These are phyloP conservation scores for Camptophora hylomeconis DNA, from an alignment of 2,329 filamentous ascomycete species.

Conservation along the genomic window DNA sequence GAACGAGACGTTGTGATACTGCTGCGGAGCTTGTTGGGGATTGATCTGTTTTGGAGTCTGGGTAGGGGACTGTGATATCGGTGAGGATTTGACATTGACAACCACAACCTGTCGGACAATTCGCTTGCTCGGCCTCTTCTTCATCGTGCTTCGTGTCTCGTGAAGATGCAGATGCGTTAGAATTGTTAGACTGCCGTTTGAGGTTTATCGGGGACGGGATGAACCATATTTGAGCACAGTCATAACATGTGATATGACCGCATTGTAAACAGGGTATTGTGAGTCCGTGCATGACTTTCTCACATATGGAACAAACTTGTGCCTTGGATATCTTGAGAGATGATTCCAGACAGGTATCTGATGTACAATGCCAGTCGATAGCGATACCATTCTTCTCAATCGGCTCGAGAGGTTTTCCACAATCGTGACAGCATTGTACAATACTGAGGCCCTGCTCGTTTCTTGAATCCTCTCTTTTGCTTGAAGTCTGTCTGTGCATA, in stretches of 20 bases:
- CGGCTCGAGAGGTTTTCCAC: slow-evolving; percentile 21
- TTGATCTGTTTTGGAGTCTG: neutral
- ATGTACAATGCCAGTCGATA: slow-evolving; percentile 17
- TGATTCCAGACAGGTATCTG: slow-evolving; percentile 24
- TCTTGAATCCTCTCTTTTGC: no score
- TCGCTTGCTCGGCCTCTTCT: slow-evolving; percentile 12
- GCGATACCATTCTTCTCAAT: slow-evolving; percentile 16
- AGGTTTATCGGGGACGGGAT: slow-evolving; percentile 11
- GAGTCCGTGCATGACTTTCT: slow-evolving; percentile 30
- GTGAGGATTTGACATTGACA: slow-evolving; percentile 28
- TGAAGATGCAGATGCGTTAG: slow-evolving; percentile 8
- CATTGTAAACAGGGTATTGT: slow-evolving; percentile 34
- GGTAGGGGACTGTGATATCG: slow-evolving; percentile 1
- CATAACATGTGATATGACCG: slow-evolving; percentile 34
- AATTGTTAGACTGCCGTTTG: slow-evolving; percentile 11
- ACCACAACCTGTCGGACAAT: slow-evolving; percentile 35
- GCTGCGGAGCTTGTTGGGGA: neutral
- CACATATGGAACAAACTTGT: slow-evolving; percentile 32
- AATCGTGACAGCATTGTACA: slow-evolving; percentile 29
- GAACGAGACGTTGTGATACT: no score
- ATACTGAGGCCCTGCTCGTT: slow-evolving; percentile 25
- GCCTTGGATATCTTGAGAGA: slow-evolving; percentile 20
- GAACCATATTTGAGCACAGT: slow-evolving; percentile 32
- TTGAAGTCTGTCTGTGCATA: neutral
- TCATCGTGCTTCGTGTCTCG: slow-evolving; percentile 3